These are phyloP conservation scores for Heliamphora exappendiculata DNA, from an alignment of 148 eudicot genomes.

Conservation along the genomic window DNA sequence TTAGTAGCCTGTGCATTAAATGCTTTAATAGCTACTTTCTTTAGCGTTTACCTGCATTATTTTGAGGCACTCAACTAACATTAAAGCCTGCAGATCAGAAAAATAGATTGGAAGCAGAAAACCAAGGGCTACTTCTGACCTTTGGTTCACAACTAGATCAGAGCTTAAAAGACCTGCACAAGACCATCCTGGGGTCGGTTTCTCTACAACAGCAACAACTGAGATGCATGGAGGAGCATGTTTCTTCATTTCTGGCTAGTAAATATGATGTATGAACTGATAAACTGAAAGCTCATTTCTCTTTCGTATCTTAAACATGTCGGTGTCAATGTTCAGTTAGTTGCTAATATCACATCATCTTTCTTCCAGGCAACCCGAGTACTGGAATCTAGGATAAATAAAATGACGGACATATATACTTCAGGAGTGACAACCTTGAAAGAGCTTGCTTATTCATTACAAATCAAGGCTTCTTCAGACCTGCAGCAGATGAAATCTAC, in stretches of 20 bases:
- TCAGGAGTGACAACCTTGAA: slow-evolving; percentile 38
- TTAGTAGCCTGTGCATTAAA: background rate
- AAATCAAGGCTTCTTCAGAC: slow-evolving; percentile 46
- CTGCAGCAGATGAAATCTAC: slow-evolving; percentile 40
- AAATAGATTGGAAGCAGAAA: slow-evolving; percentile 54
- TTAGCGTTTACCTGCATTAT: background rate
- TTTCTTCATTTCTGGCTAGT: slow-evolving; percentile 55
- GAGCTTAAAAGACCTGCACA: slow-evolving; percentile 63
- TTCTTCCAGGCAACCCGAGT: slow-evolving; percentile 40
- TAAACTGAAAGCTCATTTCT: background rate
- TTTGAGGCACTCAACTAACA: background rate
- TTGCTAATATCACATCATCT: background rate
- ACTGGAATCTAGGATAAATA: slow-evolving; percentile 54
- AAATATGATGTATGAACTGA: slow-evolving; percentile 57
- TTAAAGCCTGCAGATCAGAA: slow-evolving; percentile 48
- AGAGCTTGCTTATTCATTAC: slow-evolving; percentile 39
- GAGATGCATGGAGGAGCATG: slow-evolving; percentile 56
- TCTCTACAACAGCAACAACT: slow-evolving; percentile 69
- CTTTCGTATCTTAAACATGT: slow-evolving; percentile 1
- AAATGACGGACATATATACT: slow-evolving; percentile 41
- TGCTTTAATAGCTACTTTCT: background rate
- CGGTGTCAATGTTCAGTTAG: background rate
- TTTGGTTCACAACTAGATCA: slow-evolving; percentile 79
- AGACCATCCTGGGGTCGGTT: slow-evolving; percentile 53
- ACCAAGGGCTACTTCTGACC: slow-evolving; percentile 52